A percentile compares a stretch with the other conserved stretches of the same genome.
Evolutionary conservation across 768 basidiomycete species (phyloP).

Genomic region (Trametes maxima): DNA sequence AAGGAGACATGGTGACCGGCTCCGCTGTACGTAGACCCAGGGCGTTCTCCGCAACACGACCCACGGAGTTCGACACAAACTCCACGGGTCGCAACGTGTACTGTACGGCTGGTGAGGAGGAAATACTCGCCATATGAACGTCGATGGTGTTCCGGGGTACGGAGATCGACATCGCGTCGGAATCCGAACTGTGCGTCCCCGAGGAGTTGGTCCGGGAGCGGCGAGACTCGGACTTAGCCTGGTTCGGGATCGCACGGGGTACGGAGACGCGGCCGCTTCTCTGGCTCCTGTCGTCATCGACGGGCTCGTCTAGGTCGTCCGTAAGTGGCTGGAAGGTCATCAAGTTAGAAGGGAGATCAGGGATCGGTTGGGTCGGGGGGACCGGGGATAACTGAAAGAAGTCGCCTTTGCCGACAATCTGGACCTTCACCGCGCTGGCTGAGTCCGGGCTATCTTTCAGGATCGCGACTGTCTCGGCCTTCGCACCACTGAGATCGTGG

Average conservation of each 20-base stretch:
- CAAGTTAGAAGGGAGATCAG: constrained; percentile 24
- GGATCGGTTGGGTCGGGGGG: constrained; percentile 28
- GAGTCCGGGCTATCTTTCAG: constrained; percentile 21
- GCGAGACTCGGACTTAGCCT: constrained; percentile 8
- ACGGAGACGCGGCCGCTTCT: constrained; percentile 14
- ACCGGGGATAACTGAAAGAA: constrained; percentile 32
- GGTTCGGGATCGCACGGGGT: constrained; percentile 31
- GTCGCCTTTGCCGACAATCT: constrained; percentile 23
- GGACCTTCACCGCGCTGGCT: constrained; percentile 15
- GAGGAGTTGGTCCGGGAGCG: constrained; percentile 29
- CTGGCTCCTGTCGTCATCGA: constrained; percentile 23
- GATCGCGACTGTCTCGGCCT: constrained; percentile 23
- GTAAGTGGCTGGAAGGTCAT: constrained; percentile 28
- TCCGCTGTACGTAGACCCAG: constrained; percentile 17
- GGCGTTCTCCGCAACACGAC: constrained; percentile 13
- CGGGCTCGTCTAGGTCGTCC: constrained; percentile 30
- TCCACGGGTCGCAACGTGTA: constrained; percentile 21
- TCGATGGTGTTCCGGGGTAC: constrained; percentile 29
- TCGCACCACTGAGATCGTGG: constrained; percentile 17
- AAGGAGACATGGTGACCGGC: constrained; percentile 4
- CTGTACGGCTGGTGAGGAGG: constrained; percentile 29
- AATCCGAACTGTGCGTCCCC: constrained; percentile 17
- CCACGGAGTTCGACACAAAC: constrained; percentile 8
- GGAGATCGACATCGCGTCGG: constrained; percentile 26
- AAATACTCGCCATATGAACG: constrained; percentile 33